Evolutionary conservation across 345 rosid genomes (phyloP), one percentile per base, ranked within the genome.

Genomic region (Lumnitzera racemosa): DNA sequence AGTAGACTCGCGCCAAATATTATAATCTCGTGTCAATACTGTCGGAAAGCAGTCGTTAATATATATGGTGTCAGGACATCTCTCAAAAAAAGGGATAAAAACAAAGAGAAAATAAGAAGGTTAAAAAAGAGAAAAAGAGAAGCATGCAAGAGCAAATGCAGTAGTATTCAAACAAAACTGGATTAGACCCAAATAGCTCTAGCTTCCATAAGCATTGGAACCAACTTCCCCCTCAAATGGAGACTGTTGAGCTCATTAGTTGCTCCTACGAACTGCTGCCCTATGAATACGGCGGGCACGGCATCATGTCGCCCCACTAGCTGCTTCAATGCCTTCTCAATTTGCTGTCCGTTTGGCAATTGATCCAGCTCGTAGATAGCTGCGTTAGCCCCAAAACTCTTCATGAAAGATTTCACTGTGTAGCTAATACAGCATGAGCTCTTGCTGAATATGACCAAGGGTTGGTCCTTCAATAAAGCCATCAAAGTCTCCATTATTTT

Each of bases 371-470:
- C 96, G 62, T 82, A 87, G 5, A 85, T 81, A 0, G 80, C 85
- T 12, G 81, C 80, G 61, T 89, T 85, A 0, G 90, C 96, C 9
- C 98, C 98, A n/a, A 76, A 87, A 47, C 96, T 78, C 15, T 72
- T 56, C 54, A 92, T 77, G 5, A 92, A 83, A 16, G 84, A 53
- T 72, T 78, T 79, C 59, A 85, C 80, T 8, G 91, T 67, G 64
- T 82, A 88, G 75, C 94, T 76, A 85, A 87, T 89, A 80, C 83
- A 77, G 52, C 96, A 87, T n/a, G 74, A 61, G 77, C 83, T 87
- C 81, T 66, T 81, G 86, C 89, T 89, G 70, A 89, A 92, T n/a
- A 92, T 72, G 78, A 92, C 96, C 78, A 82, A 85, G 4, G 98
- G 84, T 72, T 72, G 80, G 48, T 82, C 95, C 25, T 48, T 74